Base-by-base conservation (phyloP, 257 asterid species). In the Solanum clarkiae region DNA sequence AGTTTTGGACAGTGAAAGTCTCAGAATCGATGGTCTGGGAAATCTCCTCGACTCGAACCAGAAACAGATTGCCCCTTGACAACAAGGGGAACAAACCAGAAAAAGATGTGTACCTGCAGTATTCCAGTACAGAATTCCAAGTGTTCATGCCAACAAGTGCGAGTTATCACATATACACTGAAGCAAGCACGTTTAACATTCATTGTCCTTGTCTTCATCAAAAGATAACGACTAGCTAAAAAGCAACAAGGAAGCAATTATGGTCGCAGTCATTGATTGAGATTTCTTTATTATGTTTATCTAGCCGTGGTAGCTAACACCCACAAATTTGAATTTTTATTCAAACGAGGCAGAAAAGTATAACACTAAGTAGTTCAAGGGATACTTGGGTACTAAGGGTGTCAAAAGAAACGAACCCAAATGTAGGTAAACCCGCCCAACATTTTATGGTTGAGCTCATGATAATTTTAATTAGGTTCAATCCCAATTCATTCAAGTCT, bases 1-100 rank as follows among this genome's bases (percentile, higher is more conserved):
- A 91, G 87, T 95, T 96, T 90, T 96, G 94, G 80, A 96, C 98
- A 0, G 95, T 88, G 90, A 94, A 95, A 72, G 87, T 83, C 77
- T 69, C 87, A 0, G 98, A 92, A 84, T 96, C 96, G 14, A 96
- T 95, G 63, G 94, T 95, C 89, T 96, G 99, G 2, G 97, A 96
- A 86, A 96, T 94, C 91, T 96, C 98, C 85, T 95, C 98, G 24
- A 96, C 91, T 62, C 88, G 95, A 88, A 90, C 93, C 86, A 92
- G 85, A 20, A 95, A 95, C 74, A 95, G 87, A 36, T 86, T 82
- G 66, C 95, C 97, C 84, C 93, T 90, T 22, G 99, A 90, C 71
- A 96, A 86, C 92, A 94, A 86, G 14, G 98, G 99, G 80, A 93
- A 93, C 91, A 95, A 82, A 11, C 94, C 96, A 7, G 84, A 84